phyloP scores from a whole-genome alignment of 1,284 basidiomycete species.

The Puccinia hordei region DNA sequence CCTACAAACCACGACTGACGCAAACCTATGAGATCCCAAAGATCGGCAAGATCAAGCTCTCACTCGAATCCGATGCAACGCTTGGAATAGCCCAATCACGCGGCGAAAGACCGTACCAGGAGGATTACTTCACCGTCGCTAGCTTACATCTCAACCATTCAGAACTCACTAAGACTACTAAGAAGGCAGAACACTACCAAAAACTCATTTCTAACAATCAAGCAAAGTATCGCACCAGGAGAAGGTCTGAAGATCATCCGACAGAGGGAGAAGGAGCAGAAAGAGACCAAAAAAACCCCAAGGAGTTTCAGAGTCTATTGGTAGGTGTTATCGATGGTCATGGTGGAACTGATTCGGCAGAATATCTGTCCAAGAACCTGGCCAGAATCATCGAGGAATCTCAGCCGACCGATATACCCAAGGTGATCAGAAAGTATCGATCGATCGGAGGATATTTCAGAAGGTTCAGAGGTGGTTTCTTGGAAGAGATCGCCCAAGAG shows the following conservation, averaged over 20 bases:
- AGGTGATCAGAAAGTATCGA: constrained; percentile 31
- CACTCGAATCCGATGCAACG: not conserved
- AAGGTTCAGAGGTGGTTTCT: constrained; percentile 38
- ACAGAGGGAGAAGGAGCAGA: too few species aligned
- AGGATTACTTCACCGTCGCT: constrained; percentile 12
- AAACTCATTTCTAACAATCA: not conserved
- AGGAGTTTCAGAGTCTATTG: constrained; percentile 14
- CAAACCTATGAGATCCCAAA: constrained; percentile 32
- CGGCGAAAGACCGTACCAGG: constrained; percentile 40
- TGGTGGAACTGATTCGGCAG: constrained; percentile 34
- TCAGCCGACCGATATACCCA: not conserved
- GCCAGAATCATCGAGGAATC: constrained; percentile 23
- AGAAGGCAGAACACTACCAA: not conserved
- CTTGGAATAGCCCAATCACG: constrained; percentile 37
- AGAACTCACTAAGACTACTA: not conserved
- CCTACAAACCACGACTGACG: not conserved
- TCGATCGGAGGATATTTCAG: constrained; percentile 35
- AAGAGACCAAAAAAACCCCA: too few species aligned
- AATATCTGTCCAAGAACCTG: constrained; percentile 19
- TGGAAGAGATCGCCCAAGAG: constrained; percentile 19
- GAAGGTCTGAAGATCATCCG: too few species aligned
- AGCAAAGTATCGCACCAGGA: not conserved
- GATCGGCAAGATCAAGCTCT: constrained; percentile 6
- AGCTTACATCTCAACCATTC: not conserved
- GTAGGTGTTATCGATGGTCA: constrained; percentile 39